Base-by-base conservation (phyloP, 164 flowering plant species). In the Vitis amurensis region DNA sequence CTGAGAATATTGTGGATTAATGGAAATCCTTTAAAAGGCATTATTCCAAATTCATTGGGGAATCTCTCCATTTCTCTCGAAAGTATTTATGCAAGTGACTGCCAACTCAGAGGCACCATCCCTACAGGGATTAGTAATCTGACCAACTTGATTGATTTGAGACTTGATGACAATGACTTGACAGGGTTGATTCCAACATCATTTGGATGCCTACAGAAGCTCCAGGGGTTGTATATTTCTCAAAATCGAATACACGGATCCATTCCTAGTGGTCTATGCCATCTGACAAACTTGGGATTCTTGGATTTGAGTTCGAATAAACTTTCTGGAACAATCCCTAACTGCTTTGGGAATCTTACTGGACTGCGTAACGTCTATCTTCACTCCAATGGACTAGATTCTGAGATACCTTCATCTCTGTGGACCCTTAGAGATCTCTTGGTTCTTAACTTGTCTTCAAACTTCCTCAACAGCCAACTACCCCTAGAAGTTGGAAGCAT, bases 21-120 rank as follows among this genome's bases (percentile, higher is more conserved):
- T 17, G 17, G 17, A 13, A 63, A 63, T 48, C 66, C 66, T 1
- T 13, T 48, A 17, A 48, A 63, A 10, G 55, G 50, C 4, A 19
- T 64, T 2, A 53, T 64, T 64, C 67, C 67, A 19, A 19, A 6
- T 49, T 64, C 67, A 50, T 19, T 64, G 15, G 7, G 31, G 5
- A 64, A 64, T 31, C 66, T 48, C 55, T 63, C 66, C 52, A 48
- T 23, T 23, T 49, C 67, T 19, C 55, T 64, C 16, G 1, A 15
- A 19, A 19, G 1, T 19, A 19, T 19, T 19, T 19, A 19, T 1
- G 19, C 19, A 19, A 19, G 19, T 19, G 19, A 19, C 19, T 19
- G 19, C 19, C 19, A 19, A 19, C 19, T 19, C 19, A 19, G 19
- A 19, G 19, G 19, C 19, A 19, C 19, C 19, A 19, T 19, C 1